phyloP scores from a whole-genome alignment of 768 basidiomycete species.

The button mushroom (Agaricus bisporus) region DNA sequence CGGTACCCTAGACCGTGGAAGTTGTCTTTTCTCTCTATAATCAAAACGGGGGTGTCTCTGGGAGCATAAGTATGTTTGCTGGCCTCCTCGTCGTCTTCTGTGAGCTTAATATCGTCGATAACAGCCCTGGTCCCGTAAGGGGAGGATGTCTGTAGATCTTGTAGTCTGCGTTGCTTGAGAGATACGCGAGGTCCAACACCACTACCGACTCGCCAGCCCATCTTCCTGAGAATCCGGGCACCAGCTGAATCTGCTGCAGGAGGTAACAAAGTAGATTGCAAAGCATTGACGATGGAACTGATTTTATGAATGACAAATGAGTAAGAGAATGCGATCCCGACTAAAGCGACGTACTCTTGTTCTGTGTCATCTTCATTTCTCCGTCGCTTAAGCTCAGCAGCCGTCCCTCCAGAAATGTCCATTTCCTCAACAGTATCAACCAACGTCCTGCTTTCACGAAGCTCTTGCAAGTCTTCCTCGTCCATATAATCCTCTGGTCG shows the following conservation, averaged over 20 bases:
- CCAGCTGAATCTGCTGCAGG: constrained; percentile 77
- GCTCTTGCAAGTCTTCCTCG: constrained; percentile 89
- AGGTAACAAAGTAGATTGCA: constrained; percentile 65
- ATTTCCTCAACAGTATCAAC: constrained; percentile 79
- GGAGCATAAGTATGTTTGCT: constrained; percentile 84
- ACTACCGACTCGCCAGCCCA: constrained; percentile 93
- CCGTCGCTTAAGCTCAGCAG: constrained; percentile 32
- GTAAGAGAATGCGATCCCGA: not conserved
- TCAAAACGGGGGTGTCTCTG: constrained; percentile 63
- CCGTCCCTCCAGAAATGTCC: constrained; percentile 56
- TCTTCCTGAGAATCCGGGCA: constrained; percentile 82
- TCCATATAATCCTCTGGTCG: constrained; percentile 97
- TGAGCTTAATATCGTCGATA: constrained; percentile 28
- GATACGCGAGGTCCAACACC: constrained; percentile 90
- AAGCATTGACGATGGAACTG: constrained; percentile 58
- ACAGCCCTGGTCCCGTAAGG: constrained; percentile 23
- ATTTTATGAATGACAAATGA: not conserved
- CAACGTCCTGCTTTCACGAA: constrained; percentile 65
- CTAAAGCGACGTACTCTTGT: constrained; percentile 44
- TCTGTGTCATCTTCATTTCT: constrained; percentile 36
- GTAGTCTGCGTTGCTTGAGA: constrained; percentile 63
- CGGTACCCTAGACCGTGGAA: constrained; percentile 77
- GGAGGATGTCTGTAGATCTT: constrained; percentile 49
- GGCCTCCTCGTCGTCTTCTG: constrained; percentile 73
- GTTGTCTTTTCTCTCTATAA: constrained; percentile 67